Evolutionary conservation across 2,329 filamentous ascomycete genomes (phyloP), one percentile per base, ranked within the genome.

Genomic region (Bertia moriformis): DNA sequence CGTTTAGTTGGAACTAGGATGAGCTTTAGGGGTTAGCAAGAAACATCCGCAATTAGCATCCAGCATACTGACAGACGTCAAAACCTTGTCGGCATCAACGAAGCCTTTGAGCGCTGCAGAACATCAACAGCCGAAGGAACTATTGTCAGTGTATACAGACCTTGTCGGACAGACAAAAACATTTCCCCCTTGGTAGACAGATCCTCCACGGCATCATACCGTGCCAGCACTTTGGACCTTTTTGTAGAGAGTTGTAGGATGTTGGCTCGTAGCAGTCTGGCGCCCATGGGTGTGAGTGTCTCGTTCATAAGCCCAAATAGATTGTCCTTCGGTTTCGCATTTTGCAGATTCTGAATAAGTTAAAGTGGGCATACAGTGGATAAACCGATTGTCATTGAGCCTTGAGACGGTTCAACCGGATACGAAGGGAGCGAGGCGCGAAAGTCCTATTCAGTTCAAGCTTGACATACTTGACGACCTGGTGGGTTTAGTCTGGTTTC

Each of bases 371-470:
- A 71, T 19, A 95, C 85, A 0, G 88, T 93, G 1, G 85, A 81
- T 2, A 91, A 69, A 50, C 95, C 89, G 48, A 96, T 93, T 73
- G 93, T 85, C 88, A 96, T 94, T 1, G 86, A 84, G 18, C 89
- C 83, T 52, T 93, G 84, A 0, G 86, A 87, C 1, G 87, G 82
- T 49, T 89, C 80, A 93, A 95, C 45, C 77, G 80, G 51, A 96
- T 81, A 3, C 86, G 76, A 20, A 96, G 69, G 15, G 88, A 88
- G 52, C 91, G 80, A n/a, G 70, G 66, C 3, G 76, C 68, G 52
- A 94, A 91, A 1, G 69, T 73, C 43, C 80, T 67, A 3, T 67
- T 67, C 43, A 86, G 67, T 4, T 76, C 73, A 1, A 80, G 58
- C 41, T 93, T 83, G 37, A 93, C 71, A 53, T 84, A 93, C 49